Conservation (phyloP, 1,139 yeast species). For the Pichia sp. region DNA sequence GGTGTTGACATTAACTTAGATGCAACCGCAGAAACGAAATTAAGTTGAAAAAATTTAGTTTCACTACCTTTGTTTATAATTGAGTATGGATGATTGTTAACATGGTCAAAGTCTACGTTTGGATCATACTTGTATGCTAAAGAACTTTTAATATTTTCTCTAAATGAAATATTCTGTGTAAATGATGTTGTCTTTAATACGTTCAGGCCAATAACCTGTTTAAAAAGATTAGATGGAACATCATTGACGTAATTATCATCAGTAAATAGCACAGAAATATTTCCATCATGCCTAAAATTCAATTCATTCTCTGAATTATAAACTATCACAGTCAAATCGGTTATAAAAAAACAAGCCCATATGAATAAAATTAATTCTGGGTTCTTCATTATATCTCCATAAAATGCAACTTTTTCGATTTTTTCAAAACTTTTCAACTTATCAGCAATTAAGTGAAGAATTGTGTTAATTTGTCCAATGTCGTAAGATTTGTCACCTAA, state of each 20-base stretch:
- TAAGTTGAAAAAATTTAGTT: slow-evolving; percentile 47
- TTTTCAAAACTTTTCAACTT: slow-evolving; percentile 8
- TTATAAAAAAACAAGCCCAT: slow-evolving; percentile 25
- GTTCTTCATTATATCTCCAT: slow-evolving; percentile 16
- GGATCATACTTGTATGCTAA: slow-evolving; percentile 19
- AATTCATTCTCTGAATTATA: slow-evolving; percentile 9
- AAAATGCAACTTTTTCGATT: slow-evolving; percentile 20
- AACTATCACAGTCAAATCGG: slow-evolving; percentile 22
- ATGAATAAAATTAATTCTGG: slow-evolving; percentile 21
- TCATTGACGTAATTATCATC: slow-evolving; percentile 9
- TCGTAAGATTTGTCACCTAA: slow-evolving; percentile 8
- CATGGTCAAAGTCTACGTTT: slow-evolving; percentile 16
- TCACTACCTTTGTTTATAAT: slow-evolving; percentile 27
- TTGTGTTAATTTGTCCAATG: slow-evolving; percentile 20
- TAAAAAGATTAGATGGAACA: not conserved
- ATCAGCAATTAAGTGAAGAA: slow-evolving; percentile 17
- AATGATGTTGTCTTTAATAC: not conserved
- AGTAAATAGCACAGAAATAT: slow-evolving; percentile 13
- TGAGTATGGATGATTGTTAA: slow-evolving; percentile 32
- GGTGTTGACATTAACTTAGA: slow-evolving; percentile 59
- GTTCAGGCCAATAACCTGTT: slow-evolving; percentile 7
- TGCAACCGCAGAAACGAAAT: slow-evolving; percentile 58
- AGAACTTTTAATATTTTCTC: not conserved
- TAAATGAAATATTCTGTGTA: slow-evolving; percentile 2
- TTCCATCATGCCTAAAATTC: slow-evolving; percentile 4